Conservation (phyloP, 192 early-diverging fungal species). For the Rhizophagus sp. region DNA sequence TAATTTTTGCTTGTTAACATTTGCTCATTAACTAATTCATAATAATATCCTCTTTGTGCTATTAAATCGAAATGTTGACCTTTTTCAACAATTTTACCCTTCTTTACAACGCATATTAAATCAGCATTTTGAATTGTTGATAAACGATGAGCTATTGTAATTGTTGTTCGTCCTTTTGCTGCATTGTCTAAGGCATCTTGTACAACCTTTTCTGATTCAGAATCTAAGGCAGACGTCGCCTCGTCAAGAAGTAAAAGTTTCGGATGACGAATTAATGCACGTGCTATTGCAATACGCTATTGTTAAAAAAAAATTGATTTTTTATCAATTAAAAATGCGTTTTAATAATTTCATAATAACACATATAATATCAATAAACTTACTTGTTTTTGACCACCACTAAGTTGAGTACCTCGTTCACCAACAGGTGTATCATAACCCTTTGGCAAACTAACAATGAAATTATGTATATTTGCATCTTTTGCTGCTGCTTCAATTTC, state of each 20-base stretch:
- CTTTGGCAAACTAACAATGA: constrained; percentile 53
- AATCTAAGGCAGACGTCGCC: constrained; percentile 74
- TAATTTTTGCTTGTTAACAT: not conserved
- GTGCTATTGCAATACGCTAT: constrained; percentile 76
- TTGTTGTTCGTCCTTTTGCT: constrained; percentile 67
- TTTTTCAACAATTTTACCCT: constrained; percentile 68
- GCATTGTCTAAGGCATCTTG: constrained; percentile 72
- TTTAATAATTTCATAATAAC: too few species aligned
- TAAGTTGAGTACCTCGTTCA: constrained; percentile 63
- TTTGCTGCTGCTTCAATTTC: constrained; percentile 64
- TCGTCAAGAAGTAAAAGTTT: constrained; percentile 85
- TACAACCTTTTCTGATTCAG: constrained; percentile 69
- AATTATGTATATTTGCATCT: constrained; percentile 62
- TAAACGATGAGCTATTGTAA: constrained; percentile 74
- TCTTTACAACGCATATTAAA: constrained; percentile 80
- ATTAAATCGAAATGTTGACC: constrained; percentile 83
- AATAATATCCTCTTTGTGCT: constrained; percentile 59
- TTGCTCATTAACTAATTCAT: not conserved
- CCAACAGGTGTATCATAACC: constrained; percentile 70
- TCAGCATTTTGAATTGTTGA: constrained; percentile 72
- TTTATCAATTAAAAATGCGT: too few species aligned
- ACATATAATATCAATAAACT: not conserved
- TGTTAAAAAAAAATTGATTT: not conserved
- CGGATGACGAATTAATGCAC: constrained; percentile 85
- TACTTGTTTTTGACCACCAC: constrained; percentile 79